Base-by-base conservation (phyloP, 139 green algal species). In the Closterium sp. region DNA sequence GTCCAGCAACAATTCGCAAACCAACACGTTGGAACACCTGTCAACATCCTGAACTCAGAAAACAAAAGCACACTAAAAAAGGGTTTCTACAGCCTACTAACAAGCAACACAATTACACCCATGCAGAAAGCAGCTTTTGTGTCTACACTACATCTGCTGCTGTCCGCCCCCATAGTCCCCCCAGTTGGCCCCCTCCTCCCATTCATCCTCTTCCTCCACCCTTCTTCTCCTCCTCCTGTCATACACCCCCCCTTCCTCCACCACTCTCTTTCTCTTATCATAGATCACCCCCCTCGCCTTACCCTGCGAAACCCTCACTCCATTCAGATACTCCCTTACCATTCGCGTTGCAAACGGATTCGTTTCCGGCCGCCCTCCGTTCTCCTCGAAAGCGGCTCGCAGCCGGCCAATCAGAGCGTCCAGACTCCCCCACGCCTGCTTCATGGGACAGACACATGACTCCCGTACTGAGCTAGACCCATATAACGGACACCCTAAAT, bases 401-500 rank as follows among this genome's bases (percentile, higher is more conserved):
- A 90, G 87, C n/a, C 87, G 38, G 38, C 87, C 87, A 29, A 90
- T 79, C 27, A 90, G 42, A 11, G 87, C n/a, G 42, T 90, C 87
- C n/a, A 90, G 24, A 29, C 38, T 86, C 87, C 87, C 87, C 87
- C 87, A 90, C 27, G 87, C 87, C 42, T 90, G 87, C 87, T 79
- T 90, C 87, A 90, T 90, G 7, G 87, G 87, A 22, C 87, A 90
- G 31, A 21, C 11, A 42, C 86, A 89, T 21, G 50, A 70, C 50
- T 70, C 50, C 50, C 50, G 11, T 70, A 70, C 50, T 10, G 50
- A 70, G 50, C 50, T 70, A 70, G 30, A 91, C 89, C 89, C 89
- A 90, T 45, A 91, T 19, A 91, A 90, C 9, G 89, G 89, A 13
- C 89, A 91, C 17, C 70, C 70, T n/a, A 88, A 31, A n/a, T 73